These are phyloP conservation scores for Aspergillus sp. DNA, from an alignment of 2,329 filamentous ascomycete species.

Conservation along the genomic window DNA sequence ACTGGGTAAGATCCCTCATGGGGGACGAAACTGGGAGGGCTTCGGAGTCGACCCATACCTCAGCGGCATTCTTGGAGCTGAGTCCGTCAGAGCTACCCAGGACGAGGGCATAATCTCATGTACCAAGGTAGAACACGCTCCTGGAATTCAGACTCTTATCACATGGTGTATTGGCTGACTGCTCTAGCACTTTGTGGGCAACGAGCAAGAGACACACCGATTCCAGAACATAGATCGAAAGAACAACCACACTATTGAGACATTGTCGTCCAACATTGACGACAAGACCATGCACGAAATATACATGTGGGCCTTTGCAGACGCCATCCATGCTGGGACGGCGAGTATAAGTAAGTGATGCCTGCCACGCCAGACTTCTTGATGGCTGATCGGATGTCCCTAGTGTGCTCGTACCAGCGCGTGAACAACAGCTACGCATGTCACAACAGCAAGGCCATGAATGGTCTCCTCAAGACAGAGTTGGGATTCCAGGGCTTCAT, in stretches of 20 bases:
- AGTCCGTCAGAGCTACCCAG: conserved; percentile 34
- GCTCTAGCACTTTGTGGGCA: conserved; percentile 58
- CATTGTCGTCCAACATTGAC: conserved; percentile 62
- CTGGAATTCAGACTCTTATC: no score
- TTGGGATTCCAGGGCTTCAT: conserved; percentile 74
- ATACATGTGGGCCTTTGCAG: conserved; percentile 68
- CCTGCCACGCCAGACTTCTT: no score
- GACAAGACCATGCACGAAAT: conserved; percentile 65
- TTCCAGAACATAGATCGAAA: not conserved
- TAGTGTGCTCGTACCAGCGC: conserved; percentile 63
- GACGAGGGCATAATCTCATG: no score
- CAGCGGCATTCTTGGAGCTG: conserved; percentile 35
- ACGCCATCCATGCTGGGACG: conserved; percentile 58
- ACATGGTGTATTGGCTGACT: conserved; percentile 20
- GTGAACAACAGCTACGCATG: conserved; percentile 78
- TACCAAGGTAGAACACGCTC: no score
- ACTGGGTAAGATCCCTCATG: not conserved
- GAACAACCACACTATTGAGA: not conserved
- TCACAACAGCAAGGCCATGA: conserved; percentile 75
- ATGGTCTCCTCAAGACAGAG: conserved; percentile 75
- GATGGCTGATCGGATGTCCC: conserved; percentile 26
- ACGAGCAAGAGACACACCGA: conserved; percentile 56
- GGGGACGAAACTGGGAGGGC: conserved; percentile 26
- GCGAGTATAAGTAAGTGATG: conserved; percentile 23
- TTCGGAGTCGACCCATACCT: conserved; percentile 43